These are phyloP conservation scores for Lactifluus piperatus DNA, from an alignment of 768 basidiomycete species.

Conservation along the genomic window DNA sequence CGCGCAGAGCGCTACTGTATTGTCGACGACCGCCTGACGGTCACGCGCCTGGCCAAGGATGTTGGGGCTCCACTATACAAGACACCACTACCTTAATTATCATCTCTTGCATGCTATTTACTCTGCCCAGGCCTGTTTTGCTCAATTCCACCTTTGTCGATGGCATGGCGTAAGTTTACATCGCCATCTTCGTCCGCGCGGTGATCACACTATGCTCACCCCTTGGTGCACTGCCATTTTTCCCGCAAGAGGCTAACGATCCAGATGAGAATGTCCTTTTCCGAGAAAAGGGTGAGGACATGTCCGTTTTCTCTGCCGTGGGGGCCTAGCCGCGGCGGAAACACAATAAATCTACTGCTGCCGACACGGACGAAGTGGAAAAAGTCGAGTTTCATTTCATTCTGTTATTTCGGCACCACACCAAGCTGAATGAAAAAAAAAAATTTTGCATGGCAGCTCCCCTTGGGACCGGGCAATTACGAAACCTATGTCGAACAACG, in stretches of 20 bases:
- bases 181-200: background rate
- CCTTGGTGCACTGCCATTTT: background rate
- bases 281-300: too few relatives aligned
- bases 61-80: too few relatives aligned
- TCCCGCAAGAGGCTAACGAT: too few relatives aligned
- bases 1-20: too few relatives aligned
- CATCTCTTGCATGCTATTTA: too few relatives aligned
- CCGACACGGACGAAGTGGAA: conserved; percentile 5
- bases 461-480: conserved; percentile 74
- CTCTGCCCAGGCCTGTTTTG: too few relatives aligned
- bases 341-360: conserved; percentile 1
- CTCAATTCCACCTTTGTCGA: conserved; percentile 1
- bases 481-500: background rate
- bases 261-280: too few relatives aligned
- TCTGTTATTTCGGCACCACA: background rate
- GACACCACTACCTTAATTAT: too few relatives aligned
- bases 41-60: too few relatives aligned
- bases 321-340: conserved; percentile 13
- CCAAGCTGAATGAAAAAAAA: conserved; percentile 3
- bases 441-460: conserved; percentile 43
- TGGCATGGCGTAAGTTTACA: background rate
- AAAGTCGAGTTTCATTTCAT: conserved; percentile 4
- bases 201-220: background rate
- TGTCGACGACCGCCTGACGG: too few relatives aligned
- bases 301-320: background rate